A percentile compares a stretch with the other conserved stretches of the same genome.
Evolutionary conservation across 129 eudicot species (phyloP).

Genomic region (Daucus carota): DH1_v3.0 NC_030387.2:23663501-23664000

Average conservation of each 20-base stretch:
- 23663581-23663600: no score
- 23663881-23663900: neutral
- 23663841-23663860: neutral
- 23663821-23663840: neutral
- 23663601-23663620: neutral
- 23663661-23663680: neutral
- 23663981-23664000: neutral
- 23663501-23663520: neutral
- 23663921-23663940: neutral
- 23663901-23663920: neutral
- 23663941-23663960: neutral
- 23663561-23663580: neutral
- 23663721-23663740: neutral
- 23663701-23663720: neutral
- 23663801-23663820: neutral
- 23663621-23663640: neutral
- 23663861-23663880: neutral
- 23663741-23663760: neutral
- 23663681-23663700: neutral
- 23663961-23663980: neutral
- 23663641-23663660: neutral
- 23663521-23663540: neutral
- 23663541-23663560: neutral
- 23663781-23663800: slow-evolving; percentile 2
- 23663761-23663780: neutral